These are phyloP conservation scores for Ophiostoma angusticollis DNA, from an alignment of 2,329 filamentous ascomycete genomes.

Conservation along the genomic window DNA sequence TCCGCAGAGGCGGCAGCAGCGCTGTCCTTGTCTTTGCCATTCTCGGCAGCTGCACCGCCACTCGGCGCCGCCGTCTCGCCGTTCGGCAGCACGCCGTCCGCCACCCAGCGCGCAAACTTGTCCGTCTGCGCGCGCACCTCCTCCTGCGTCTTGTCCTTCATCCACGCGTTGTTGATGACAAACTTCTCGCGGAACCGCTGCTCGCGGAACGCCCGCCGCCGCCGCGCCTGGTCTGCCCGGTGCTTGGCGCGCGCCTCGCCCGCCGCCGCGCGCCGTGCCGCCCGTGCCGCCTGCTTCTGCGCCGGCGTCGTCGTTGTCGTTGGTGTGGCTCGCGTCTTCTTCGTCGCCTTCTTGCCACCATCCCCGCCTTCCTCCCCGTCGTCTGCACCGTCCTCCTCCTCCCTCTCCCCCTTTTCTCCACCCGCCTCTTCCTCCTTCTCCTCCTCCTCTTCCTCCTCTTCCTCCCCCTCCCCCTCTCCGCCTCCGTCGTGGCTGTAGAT, in stretches of 20 bases:
- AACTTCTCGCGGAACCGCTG: slow-evolving; percentile 60
- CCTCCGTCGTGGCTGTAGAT: slow-evolving; percentile 58
- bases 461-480: slow-evolving; percentile 46
- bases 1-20: neutral
- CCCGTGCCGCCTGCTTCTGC: slow-evolving; percentile 2
- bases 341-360: neutral
- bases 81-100: slow-evolving; percentile 26
- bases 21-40: neutral
- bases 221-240: slow-evolving; percentile 27
- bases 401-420: neutral
- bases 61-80: neutral
- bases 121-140: slow-evolving; percentile 64
- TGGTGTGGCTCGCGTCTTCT: neutral
- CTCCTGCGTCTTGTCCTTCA: slow-evolving; percentile 67
- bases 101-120: slow-evolving; percentile 42
- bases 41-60: neutral
- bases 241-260: slow-evolving; percentile 30
- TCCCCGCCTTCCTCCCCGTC: neutral
- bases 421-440: slow-evolving; percentile 3
- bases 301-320: neutral
- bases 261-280: slow-evolving; percentile 6
- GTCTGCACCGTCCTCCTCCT: neutral
- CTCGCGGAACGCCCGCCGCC: slow-evolving; percentile 25
- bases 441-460: slow-evolving; percentile 3
- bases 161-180: slow-evolving; percentile 67